Base-by-base conservation (phyloP, 306 rosid species). In the Prunus dulcis region DNA sequence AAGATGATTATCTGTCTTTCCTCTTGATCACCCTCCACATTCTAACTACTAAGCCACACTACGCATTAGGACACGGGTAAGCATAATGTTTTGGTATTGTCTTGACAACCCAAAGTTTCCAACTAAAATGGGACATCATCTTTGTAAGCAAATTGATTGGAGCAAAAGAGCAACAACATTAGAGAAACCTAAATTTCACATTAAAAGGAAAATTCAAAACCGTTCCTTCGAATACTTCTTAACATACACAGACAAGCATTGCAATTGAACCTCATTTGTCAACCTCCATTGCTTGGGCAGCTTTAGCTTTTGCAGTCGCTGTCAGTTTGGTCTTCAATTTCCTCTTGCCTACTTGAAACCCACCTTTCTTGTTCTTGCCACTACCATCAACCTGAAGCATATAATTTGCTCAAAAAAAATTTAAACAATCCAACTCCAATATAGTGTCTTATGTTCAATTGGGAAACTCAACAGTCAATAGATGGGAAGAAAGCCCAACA, bases 271-370 rank as follows among this genome's bases (percentile, higher is more conserved):
- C 89, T 94, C 84, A 92, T 9, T 86, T 77, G 73, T 92, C 96
- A 85, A 94, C 80, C 75, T 91, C 97, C 97, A 94, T 91, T 47
- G 98, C 98, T 74, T 90, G 95, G 30, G 86, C 84, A 71, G 86
- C 96, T 81, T 94, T 94, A 22, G 96, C 96, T 83, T 90, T 90
- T n/a, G 91, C 84, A 74, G 86, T 43, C 2, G 96, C 89, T 0
- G 94, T 85, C 89, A 90, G 56, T 82, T 86, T 92, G 73, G 96
- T 90, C 93, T 92, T 92, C 83, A 95, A 38, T 77, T 92, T 90
- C 79, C 79, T 88, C 89, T 89, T 92, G 73, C 96, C 96, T 41
- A 92, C 91, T 73, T 89, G 93, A 89, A 92, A 95, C 72, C 87
- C 76, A 22, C 88, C 85, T 78, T 89, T 90, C 90, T 88, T 89